Base-by-base conservation (phyloP, 495 filamentous ascomycete species). In the Extremus antarcticus region DNA sequence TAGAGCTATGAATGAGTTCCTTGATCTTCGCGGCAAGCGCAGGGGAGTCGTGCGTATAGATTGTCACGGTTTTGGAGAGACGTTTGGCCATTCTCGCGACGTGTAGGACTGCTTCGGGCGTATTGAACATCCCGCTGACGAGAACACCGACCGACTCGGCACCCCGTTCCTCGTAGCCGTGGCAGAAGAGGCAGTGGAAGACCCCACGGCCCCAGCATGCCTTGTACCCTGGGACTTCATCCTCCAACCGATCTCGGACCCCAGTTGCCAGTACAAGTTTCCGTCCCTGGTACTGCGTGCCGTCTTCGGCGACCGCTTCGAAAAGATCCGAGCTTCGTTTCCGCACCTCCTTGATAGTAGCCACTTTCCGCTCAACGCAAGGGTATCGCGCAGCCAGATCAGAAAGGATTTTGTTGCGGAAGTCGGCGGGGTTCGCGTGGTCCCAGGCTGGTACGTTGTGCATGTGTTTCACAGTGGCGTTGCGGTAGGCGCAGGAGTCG, bases 261-360 rank as follows among this genome's bases (percentile, higher is more conserved):
- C 78, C 78, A 3, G 58, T 74, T 0, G 76, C 78, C 7, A 82
- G 62, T 1, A 76, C 65, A 1, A 82, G 25, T 56, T 79, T 80
- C 23, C 69, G 63, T 1, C 41, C 41, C 7, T 17, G 20, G 16
- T 21, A 45, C 4, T n/a, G 8, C n/a, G 4, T n/a, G 17, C 41
- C 20, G 16, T 17, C 7, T 4, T 21, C 17, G 20, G 7, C 41
- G 4, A 21, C 20, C 17, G 41, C 41, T n/a, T n/a, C 20, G 41
- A 45, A 45, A 8, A 21, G 7, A 8, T 8, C 41, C 7, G 3
- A 7, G 4, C 17, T n/a, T 45, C 16, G 15, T n/a, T 45, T n/a
- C 20, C 7, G 8, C 7, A 45, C 7, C n/a, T 7, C n/a, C 7
- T 17, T 21, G 20, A 45, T 21, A 17, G 15, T 8, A 8, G 41